These are phyloP conservation scores for Sindora glabra DNA, from an alignment of 306 rosid species.

Conservation along the genomic window DNA sequence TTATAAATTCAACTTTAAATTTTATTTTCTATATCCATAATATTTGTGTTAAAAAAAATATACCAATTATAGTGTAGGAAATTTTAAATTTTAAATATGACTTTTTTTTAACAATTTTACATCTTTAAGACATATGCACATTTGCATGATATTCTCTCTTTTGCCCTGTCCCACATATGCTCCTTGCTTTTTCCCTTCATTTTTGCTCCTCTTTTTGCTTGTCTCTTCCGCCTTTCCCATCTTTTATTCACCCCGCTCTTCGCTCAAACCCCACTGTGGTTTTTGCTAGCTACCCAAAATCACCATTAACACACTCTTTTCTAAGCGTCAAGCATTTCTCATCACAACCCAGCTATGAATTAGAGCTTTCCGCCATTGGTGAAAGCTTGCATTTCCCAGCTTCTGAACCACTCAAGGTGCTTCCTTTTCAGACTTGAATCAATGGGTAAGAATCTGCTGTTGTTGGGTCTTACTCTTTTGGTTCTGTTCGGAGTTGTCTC, in stretches of 20 bases:
- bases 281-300: slow-evolving; percentile 12
- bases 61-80: too few species aligned
- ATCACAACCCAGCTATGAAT: slow-evolving; percentile 11
- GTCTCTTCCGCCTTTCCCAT: slow-evolving; percentile 22
- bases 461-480: slow-evolving; percentile 35
- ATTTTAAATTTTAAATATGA: too few species aligned
- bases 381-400: slow-evolving; percentile 16
- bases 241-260: slow-evolving; percentile 13
- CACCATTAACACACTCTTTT: neutral
- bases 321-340: slow-evolving; percentile 5
- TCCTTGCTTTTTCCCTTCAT: neutral
- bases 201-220: slow-evolving; percentile 12
- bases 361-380: slow-evolving; percentile 48
- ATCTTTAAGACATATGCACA: neutral
- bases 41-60: too few species aligned
- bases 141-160: slow-evolving; percentile 17
- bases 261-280: slow-evolving; percentile 21
- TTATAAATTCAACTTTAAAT: too few species aligned
- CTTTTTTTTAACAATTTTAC: too few species aligned
- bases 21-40: too few species aligned
- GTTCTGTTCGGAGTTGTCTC: slow-evolving; percentile 34
- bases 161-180: neutral
- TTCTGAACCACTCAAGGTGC: neutral
- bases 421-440: slow-evolving; percentile 6
- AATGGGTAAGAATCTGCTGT: slow-evolving; percentile 43